These are phyloP conservation scores for Piloderma croceum DNA, from an alignment of 768 basidiomycete genomes.

Conservation along the genomic window DNA sequence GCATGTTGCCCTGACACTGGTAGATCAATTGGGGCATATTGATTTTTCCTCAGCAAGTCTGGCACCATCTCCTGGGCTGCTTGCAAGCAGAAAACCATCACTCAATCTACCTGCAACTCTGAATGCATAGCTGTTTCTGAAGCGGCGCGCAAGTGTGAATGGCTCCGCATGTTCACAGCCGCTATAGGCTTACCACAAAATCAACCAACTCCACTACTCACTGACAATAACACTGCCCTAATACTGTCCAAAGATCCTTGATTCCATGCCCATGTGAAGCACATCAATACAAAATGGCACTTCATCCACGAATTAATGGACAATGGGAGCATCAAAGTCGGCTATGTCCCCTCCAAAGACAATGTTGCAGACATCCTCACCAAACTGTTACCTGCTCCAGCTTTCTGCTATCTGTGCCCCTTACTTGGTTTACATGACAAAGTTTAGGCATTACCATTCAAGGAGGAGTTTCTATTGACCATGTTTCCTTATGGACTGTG, in stretches of 20 bases:
- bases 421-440: too few relatives aligned
- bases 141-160: constrained; percentile 28
- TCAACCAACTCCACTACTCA: constrained; percentile 11
- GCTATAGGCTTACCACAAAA: constrained; percentile 7
- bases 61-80: constrained; percentile 37
- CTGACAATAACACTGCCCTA: constrained; percentile 29
- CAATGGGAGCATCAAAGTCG: constrained; percentile 2
- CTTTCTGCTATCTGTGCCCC: too few relatives aligned
- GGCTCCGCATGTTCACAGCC: too few relatives aligned
- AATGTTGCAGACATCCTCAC: constrained; percentile 29
- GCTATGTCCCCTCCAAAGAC: constrained; percentile 13
- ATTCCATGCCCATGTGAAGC: constrained; percentile 25
- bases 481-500: too few relatives aligned
- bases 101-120: constrained; percentile 37
- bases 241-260: constrained; percentile 15
- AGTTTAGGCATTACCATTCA: too few relatives aligned
- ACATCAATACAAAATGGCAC: constrained; percentile 31
- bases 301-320: constrained; percentile 22
- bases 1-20: too few relatives aligned
- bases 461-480: too few relatives aligned
- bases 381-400: too few relatives aligned
- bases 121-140: constrained; percentile 37
- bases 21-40: too few relatives aligned
- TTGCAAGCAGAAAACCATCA: constrained; percentile 32
- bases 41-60: constrained; percentile 23